Percentiles rank a stretch among this genome's conserved stretches.
Evolutionary conservation across 2,329 filamentous ascomycete species (phyloP).

Genomic region (Cordyceps pruinosa): DNA sequence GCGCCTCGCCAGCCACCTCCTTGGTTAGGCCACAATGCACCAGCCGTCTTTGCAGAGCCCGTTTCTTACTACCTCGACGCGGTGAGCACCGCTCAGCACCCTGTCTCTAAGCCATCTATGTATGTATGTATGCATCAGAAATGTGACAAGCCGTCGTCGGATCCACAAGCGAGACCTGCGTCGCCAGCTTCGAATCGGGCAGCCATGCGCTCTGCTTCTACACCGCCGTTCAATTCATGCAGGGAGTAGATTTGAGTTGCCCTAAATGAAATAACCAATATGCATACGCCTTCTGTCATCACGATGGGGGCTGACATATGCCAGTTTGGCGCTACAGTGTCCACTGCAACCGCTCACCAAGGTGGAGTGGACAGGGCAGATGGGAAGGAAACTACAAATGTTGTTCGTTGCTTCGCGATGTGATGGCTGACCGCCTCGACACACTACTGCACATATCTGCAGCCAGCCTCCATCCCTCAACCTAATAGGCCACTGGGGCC

Average conservation of each 20-base stretch:
- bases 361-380: not conserved
- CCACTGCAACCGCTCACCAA: not conserved
- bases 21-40: not conserved
- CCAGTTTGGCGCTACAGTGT: not conserved
- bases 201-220: conserved; percentile 4
- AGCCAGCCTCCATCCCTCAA: not conserved
- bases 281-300: not conserved
- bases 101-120: no score
- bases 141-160: conserved; percentile 7
- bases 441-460: conserved; percentile 9
- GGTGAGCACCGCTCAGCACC: not conserved
- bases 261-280: not conserved
- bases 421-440: conserved; percentile 7
- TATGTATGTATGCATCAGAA: not conserved
- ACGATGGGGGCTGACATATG: not conserved
- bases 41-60: not conserved
- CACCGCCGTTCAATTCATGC: conserved; percentile 9
- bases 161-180: conserved; percentile 6
- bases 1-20: not conserved
- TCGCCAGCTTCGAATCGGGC: conserved; percentile 10
- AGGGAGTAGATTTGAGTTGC: not conserved
- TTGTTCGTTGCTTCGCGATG: not conserved
- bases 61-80: not conserved
- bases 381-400: not conserved
- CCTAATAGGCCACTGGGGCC: not conserved